Evolutionary conservation across 306 rosid genomes (phyloP).

Genomic region (Rosa multiflora): DNA sequence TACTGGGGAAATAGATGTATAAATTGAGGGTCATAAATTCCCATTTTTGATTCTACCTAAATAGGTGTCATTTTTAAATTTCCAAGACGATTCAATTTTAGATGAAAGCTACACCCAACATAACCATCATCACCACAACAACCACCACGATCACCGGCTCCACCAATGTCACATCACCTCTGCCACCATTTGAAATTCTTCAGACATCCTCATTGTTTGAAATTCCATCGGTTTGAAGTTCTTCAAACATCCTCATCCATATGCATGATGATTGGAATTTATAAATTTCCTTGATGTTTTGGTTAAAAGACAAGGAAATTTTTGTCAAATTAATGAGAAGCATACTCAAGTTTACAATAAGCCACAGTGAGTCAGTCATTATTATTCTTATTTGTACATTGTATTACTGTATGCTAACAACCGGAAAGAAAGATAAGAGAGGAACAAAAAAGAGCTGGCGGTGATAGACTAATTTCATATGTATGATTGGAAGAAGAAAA

Average conservation of each 20-base stretch:
- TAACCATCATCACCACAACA: neutral
- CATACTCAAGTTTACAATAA: neutral
- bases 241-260: neutral
- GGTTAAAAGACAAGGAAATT: neutral
- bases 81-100: neutral
- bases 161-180: neutral
- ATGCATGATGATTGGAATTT: neutral
- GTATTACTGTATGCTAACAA: neutral
- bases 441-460: neutral
- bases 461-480: neutral
- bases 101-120: neutral
- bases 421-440: neutral
- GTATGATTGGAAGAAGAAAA: constrained; percentile 2
- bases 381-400: neutral
- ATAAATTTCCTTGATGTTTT: neutral
- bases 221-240: neutral
- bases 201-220: neutral
- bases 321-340: neutral
- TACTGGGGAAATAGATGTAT: neutral
- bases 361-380: neutral
- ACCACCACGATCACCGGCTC: neutral
- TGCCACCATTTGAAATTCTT: neutral
- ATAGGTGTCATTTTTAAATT: neutral
- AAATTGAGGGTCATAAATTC: neutral
- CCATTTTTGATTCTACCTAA: neutral